phyloP scores from a whole-genome alignment of 306 rosid genomes.

The Glycine soja region DNA sequence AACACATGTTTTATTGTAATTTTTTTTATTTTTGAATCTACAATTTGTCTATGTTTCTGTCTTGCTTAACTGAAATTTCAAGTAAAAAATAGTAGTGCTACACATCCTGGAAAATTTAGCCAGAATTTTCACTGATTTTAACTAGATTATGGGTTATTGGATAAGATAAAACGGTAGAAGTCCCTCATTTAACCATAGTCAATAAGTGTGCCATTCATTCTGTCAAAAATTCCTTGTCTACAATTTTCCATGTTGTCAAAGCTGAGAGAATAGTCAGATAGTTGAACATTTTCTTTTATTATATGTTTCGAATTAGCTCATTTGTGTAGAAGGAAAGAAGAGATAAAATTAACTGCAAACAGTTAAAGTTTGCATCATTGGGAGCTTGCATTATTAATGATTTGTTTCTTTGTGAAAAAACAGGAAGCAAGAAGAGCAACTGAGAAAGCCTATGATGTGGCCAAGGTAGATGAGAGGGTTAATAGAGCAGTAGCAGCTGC shows the following conservation, averaged over 20 bases:
- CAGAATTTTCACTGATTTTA: neutral
- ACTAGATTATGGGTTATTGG: neutral
- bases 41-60: neutral
- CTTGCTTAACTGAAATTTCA: neutral
- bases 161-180: neutral
- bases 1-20: neutral
- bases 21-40: neutral
- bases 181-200: neutral
- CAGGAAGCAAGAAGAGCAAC: conserved; percentile 96
- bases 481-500: conserved; percentile 90
- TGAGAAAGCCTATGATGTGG: conserved; percentile 83
- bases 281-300: neutral
- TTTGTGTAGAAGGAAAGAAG: neutral
- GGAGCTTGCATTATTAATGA: neutral
- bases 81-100: neutral
- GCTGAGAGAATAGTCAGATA: too few relatives aligned
- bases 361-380: neutral
- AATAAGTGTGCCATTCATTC: neutral
- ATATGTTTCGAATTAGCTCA: neutral
- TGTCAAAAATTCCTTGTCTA: neutral
- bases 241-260: neutral
- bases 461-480: conserved; percentile 94
- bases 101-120: neutral
- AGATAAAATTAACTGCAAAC: conserved; percentile 13
- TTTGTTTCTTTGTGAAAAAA: conserved; percentile 25